These are phyloP conservation scores for Ophiostoma quercus DNA, from an alignment of 2,329 filamentous ascomycete genomes.

Conservation along the genomic window DNA sequence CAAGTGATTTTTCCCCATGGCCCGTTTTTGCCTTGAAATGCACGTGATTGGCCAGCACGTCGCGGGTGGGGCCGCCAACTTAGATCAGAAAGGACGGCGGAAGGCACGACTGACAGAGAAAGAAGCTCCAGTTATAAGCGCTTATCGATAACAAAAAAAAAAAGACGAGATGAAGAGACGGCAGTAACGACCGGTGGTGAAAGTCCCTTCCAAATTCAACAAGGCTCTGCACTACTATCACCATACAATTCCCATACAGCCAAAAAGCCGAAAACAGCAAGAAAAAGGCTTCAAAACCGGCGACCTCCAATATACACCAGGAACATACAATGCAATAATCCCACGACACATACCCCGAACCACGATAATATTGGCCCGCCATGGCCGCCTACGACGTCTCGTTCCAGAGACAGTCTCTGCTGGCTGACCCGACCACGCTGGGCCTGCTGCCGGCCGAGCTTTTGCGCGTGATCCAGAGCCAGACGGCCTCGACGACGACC, in stretches of 20 bases:
- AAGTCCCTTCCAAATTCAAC: conserved; percentile 4
- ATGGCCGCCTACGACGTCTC: conserved; percentile 55
- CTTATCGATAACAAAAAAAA: conserved; percentile 25
- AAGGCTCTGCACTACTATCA: conserved; percentile 18
- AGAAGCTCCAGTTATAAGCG: conserved; percentile 2
- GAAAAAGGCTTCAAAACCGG: conserved; percentile 12
- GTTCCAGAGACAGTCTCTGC: conserved; percentile 50
- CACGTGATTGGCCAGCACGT: conserved; percentile 17
- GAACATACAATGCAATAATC: conserved; percentile 18
- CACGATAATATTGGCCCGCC: conserved; percentile 24
- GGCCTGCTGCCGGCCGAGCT: conserved; percentile 65
- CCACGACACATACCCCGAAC: background rate
- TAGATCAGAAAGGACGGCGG: background rate
- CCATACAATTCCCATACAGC: background rate
- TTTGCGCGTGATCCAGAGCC: conserved; percentile 58
- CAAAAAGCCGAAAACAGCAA: background rate
- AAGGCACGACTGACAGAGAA: background rate
- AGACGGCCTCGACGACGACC: conserved; percentile 11
- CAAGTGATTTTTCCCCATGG: conserved; percentile 20
- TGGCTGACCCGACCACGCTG: conserved; percentile 50
- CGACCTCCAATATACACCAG: background rate
- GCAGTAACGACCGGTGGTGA: conserved; percentile 11
- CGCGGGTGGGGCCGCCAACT: conserved; percentile 9
- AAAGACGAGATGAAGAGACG: conserved; percentile 14
- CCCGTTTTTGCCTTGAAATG: conserved; percentile 16